Conservation (phyloP, 805 yeast species). For the Candida chauliodis region DNA sequence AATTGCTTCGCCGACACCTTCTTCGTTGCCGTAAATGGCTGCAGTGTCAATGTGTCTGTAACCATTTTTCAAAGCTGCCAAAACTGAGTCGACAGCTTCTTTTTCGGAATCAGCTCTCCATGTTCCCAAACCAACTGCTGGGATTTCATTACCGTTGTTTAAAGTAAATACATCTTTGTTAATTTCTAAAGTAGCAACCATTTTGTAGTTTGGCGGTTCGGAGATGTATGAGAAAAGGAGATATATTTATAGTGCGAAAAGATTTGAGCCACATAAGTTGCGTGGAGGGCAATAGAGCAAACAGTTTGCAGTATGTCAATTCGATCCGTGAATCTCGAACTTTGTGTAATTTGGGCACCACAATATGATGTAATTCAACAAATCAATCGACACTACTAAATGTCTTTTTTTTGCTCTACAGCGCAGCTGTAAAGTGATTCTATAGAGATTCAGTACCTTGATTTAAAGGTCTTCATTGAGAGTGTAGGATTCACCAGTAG, state of each 20-base stretch:
- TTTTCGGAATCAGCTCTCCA: constrained; percentile 55
- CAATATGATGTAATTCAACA: not conserved
- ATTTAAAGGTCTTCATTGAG: no score
- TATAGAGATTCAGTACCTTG: no score
- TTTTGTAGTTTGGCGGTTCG: no score
- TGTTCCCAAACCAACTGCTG: constrained; percentile 72
- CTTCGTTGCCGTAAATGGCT: constrained; percentile 64
- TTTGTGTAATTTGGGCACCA: constrained; percentile 2
- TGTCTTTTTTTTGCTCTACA: no score
- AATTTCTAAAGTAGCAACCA: constrained; percentile 6
- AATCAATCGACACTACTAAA: no score
- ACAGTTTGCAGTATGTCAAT: not conserved
- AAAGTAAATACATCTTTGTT: constrained; percentile 30
- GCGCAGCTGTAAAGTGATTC: no score
- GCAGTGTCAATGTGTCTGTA: constrained; percentile 81
- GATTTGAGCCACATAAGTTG: not conserved
- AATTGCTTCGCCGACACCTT: constrained; percentile 53
- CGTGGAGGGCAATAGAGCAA: constrained; percentile 2
- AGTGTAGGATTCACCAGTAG: no score
- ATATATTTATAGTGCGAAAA: constrained; percentile 3
- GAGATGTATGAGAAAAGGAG: no score
- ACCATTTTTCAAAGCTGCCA: constrained; percentile 59
- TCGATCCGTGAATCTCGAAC: not conserved
- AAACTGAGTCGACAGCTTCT: constrained; percentile 52
- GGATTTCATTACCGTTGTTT: constrained; percentile 63